These are phyloP conservation scores for Rhodomyrtus psidioides DNA, from an alignment of 441 rosid species.

Conservation along the genomic window DNA sequence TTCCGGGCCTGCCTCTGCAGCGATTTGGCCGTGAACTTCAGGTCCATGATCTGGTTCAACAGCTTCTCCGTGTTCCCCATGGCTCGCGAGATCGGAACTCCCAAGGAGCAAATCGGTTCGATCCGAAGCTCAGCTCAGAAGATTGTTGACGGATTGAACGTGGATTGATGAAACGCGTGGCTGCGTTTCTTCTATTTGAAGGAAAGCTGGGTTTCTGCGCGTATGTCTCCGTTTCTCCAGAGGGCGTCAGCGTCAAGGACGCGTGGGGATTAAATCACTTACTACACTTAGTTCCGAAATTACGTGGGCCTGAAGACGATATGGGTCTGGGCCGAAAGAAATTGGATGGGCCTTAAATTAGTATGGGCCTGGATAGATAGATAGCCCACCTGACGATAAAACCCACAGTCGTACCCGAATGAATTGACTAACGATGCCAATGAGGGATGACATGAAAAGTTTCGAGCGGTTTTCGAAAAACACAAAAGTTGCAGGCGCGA, in stretches of 20 bases:
- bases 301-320: too few relatives aligned
- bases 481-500: not conserved
- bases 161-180: not conserved
- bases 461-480: not conserved
- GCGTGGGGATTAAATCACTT: not conserved
- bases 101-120: not conserved
- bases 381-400: not conserved
- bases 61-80: slow-evolving; percentile 93
- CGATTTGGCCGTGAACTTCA: slow-evolving; percentile 81
- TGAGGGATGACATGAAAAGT: not conserved
- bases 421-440: not conserved
- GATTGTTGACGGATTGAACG: not conserved
- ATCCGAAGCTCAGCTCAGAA: not conserved
- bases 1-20: slow-evolving; percentile 68
- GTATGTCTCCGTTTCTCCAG: not conserved
- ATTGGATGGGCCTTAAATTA: too few relatives aligned
- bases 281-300: not conserved
- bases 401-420: not conserved
- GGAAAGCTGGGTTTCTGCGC: not conserved
- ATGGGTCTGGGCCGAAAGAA: not conserved
- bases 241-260: not conserved
- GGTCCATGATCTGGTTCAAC: slow-evolving; percentile 90
- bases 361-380: not conserved
- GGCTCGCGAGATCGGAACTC: not conserved
- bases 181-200: not conserved